Evolutionary conservation across 2,329 filamentous ascomycete species (phyloP).

Genomic region (Dothideomycetidae sp.): DNA sequence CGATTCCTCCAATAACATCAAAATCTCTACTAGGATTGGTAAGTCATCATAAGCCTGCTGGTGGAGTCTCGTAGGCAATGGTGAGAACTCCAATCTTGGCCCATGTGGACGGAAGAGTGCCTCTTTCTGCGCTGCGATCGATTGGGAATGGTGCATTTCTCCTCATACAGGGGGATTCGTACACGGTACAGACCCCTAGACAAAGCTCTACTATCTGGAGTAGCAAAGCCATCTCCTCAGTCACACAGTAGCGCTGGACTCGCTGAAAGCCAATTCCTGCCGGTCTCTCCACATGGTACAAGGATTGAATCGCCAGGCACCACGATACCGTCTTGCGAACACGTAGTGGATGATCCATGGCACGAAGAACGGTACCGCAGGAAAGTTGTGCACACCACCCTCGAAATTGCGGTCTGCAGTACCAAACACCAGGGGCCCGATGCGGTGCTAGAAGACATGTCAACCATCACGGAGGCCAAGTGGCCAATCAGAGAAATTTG

Average conservation of each 20-base stretch:
- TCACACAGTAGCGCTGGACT: neutral
- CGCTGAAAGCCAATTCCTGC: constrained; percentile 15
- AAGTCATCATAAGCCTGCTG: too few relatives aligned
- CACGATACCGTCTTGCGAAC: constrained; percentile 19
- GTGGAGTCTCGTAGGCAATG: too few relatives aligned
- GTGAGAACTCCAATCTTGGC: too few relatives aligned
- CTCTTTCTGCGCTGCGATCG: too few relatives aligned
- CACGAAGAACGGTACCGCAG: constrained; percentile 24
- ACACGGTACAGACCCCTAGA: too few relatives aligned
- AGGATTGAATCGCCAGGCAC: constrained; percentile 25
- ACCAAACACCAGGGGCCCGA: constrained; percentile 23
- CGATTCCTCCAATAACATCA: too few relatives aligned
- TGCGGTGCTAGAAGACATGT: constrained; percentile 21
- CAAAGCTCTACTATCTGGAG: too few relatives aligned
- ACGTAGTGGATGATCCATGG: constrained; percentile 23
- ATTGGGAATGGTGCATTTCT: too few relatives aligned
- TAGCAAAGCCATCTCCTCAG: too few relatives aligned
- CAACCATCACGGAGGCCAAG: constrained; percentile 9
- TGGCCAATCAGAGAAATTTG: constrained; percentile 1
- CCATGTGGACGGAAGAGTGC: too few relatives aligned
- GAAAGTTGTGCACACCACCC: constrained; percentile 21
- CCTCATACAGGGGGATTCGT: too few relatives aligned
- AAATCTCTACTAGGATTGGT: too few relatives aligned
- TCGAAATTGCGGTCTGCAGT: constrained; percentile 24
- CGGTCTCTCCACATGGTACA: constrained; percentile 22